These are phyloP conservation scores for Penicillium soppii DNA, from an alignment of 495 filamentous ascomycete genomes.

Conservation along the genomic window DNA sequence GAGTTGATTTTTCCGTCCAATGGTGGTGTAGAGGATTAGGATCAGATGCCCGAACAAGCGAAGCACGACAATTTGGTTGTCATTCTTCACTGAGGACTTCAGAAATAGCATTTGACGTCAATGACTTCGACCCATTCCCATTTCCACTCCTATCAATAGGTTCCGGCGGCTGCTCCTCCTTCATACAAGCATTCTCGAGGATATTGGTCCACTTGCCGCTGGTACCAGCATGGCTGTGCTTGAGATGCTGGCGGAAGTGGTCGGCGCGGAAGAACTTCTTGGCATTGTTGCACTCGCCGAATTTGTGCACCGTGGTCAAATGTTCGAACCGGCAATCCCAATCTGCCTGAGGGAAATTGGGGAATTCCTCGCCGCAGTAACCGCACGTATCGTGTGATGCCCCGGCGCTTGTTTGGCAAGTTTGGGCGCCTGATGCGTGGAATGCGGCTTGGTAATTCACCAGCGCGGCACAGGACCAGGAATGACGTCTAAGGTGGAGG, in stretches of 20 bases:
- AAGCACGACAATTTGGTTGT: slow-evolving; percentile 11
- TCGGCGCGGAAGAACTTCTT: slow-evolving; percentile 99
- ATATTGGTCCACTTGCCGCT: slow-evolving; percentile 99
- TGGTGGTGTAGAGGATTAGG: not conserved
- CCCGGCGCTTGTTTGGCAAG: slow-evolving; percentile 36
- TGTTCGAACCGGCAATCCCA: slow-evolving; percentile 86
- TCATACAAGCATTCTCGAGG: slow-evolving; percentile 95
- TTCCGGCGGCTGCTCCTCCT: slow-evolving; percentile 69
- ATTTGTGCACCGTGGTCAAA: slow-evolving; percentile 89
- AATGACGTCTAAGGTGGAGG: slow-evolving; percentile 90
- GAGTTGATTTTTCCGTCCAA: not conserved
- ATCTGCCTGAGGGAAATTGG: slow-evolving; percentile 65
- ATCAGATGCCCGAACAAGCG: not conserved
- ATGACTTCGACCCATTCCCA: slow-evolving; percentile 12
- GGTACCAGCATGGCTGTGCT: slow-evolving; percentile 94
- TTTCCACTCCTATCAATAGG: slow-evolving; percentile 18
- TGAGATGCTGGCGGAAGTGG: slow-evolving; percentile 96
- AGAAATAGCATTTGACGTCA: slow-evolving; percentile 38
- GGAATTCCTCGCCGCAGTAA: slow-evolving; percentile 94
- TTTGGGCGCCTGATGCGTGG: slow-evolving; percentile 62
- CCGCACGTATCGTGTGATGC: slow-evolving; percentile 75
- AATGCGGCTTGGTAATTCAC: slow-evolving; percentile 75
- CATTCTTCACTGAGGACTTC: slow-evolving; percentile 34
- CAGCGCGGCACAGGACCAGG: slow-evolving; percentile 95
- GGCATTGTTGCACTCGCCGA: slow-evolving; percentile 94